Conservation (phyloP, 306 rosid species). For the Prunus fruticosa region DNA sequence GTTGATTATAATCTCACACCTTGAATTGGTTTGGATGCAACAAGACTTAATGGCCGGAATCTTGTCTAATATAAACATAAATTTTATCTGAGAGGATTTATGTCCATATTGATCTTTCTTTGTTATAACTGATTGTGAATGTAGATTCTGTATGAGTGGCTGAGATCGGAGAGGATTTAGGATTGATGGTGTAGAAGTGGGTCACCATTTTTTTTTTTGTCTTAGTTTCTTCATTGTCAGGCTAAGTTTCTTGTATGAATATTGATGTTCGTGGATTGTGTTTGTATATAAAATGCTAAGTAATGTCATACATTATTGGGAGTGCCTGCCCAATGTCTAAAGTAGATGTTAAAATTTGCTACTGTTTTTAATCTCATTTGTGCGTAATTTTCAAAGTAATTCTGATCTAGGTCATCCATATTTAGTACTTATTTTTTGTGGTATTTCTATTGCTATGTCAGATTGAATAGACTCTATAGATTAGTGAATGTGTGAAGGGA, state of each 20-base stretch:
- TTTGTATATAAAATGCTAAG: neutral
- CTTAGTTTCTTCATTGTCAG: neutral
- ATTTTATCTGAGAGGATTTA: neutral
- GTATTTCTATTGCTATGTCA: neutral
- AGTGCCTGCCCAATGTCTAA: neutral
- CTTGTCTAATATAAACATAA: conserved; percentile 1
- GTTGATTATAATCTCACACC: conserved; percentile 3
- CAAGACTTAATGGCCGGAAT: neutral
- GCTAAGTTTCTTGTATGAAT: neutral
- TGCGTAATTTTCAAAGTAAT: neutral
- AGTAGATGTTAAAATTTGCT: neutral
- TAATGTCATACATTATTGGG: neutral
- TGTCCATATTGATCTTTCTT: neutral
- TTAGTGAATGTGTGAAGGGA: neutral
- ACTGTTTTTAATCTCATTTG: neutral
- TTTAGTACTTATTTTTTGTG: neutral
- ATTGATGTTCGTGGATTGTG: neutral
- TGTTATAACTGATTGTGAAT: neutral
- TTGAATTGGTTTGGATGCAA: neutral
- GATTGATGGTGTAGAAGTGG: neutral
- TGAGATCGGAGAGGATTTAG: neutral
- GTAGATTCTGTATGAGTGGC: neutral
- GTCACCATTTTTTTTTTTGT: neutral
- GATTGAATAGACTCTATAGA: neutral
- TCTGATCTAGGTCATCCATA: neutral